phyloP scores from a whole-genome alignment of 305 asterid species.

The Ilex paraguariensis region DNA sequence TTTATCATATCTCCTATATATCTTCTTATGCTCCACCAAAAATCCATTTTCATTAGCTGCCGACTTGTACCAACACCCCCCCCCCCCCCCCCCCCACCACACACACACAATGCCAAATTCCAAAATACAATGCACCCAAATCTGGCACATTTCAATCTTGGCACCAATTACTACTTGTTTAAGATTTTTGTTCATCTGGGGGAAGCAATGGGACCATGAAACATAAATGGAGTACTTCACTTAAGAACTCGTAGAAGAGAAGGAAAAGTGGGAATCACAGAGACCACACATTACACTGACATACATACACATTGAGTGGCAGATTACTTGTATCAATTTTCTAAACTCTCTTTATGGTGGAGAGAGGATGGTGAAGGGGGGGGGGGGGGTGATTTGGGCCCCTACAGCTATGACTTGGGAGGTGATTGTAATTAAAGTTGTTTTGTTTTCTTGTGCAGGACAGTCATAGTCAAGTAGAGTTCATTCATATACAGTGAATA shows the following conservation, averaged over 20 bases:
- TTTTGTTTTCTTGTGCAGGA: constrained; percentile 33
- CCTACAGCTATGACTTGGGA: constrained; percentile 29
- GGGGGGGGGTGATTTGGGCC: constrained; percentile 12
- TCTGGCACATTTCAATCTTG: no score
- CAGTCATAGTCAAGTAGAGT: constrained; percentile 15
- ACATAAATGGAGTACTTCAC: no score
- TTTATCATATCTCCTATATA: no score
- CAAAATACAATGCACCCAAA: no score
- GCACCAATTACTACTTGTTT: no score
- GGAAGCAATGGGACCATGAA: no score
- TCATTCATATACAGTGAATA: constrained; percentile 8
- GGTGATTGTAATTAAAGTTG: constrained; percentile 20
- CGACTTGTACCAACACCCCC: no score
- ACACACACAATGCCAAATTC: no score
- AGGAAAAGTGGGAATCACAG: constrained; percentile 17
- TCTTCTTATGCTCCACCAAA: no score
- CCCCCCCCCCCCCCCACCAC: no score
- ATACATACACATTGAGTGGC: not conserved
- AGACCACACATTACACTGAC: constrained; percentile 18
- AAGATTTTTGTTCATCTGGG: no score
- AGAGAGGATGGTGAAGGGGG: constrained; percentile 8
- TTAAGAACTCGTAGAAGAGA: not conserved
- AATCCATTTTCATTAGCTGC: no score
- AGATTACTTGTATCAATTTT: constrained; percentile 30
- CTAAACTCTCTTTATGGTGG: constrained; percentile 30